phyloP scores from a whole-genome alignment of 176 grass and related monocot species.

The Carex littledalei region DNA sequence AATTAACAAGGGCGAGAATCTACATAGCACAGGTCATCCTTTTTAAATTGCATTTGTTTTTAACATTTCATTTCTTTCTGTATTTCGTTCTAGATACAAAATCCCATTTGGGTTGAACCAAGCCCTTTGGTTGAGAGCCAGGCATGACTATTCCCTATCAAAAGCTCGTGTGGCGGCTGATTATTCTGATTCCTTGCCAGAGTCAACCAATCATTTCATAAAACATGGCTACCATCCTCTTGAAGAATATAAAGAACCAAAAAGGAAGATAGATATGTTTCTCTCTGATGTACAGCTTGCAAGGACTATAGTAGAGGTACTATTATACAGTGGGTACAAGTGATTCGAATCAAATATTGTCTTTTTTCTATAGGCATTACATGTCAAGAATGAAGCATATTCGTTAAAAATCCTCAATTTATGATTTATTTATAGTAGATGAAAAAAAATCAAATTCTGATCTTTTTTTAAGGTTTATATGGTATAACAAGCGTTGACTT shows the following conservation, averaged over 20 bases:
- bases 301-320: constrained; percentile 87
- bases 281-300: constrained; percentile 87
- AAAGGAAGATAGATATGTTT: constrained; percentile 68
- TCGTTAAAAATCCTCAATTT: neutral
- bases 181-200: constrained; percentile 84
- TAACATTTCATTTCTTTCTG: constrained; percentile 1
- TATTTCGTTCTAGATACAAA: constrained; percentile 50
- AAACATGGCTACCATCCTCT: constrained; percentile 81
- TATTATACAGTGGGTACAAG: neutral
- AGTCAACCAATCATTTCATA: constrained; percentile 53
- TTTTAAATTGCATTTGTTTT: neutral
- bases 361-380: neutral
- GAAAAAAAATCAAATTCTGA: neutral
- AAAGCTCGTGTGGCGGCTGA: constrained; percentile 80
- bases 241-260: constrained; percentile 85
- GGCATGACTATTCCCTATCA: constrained; percentile 37
- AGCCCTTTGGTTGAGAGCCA: constrained; percentile 38
- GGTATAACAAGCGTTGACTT: neutral
- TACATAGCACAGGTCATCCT: neutral
- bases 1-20: neutral
- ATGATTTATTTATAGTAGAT: neutral
- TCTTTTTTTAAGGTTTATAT: neutral
- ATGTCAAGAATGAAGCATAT: neutral
- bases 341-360: neutral
- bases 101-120: constrained; percentile 55